Evolutionary conservation across 83 land plant species (phyloP), one percentile per base, ranked within the genome.

Genomic region (Diphasiastrum complanatum): DNA sequence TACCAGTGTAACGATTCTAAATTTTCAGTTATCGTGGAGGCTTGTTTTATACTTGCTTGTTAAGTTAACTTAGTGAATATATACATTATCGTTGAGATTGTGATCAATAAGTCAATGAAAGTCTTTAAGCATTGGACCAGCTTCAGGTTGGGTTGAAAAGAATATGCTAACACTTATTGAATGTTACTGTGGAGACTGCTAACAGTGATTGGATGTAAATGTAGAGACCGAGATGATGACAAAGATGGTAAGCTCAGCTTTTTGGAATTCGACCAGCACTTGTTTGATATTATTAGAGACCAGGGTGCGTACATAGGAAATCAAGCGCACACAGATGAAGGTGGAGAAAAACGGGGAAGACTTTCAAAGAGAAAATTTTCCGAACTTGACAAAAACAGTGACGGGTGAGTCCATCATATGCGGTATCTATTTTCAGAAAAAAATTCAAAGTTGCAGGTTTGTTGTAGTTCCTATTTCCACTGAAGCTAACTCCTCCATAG

Each of bases 341-440:
- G 61, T 48, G 51, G 34, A 40, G 54, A 27, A 50, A 32, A 10
- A 35, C 65, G 33, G 60, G 18, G 10, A 63, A 65, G 2, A 4
- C 37, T 31, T 10, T 47, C 78, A 40, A 64, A 77, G 56, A 67
- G 45, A 20, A 70, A 34, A 59, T 84, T 84, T 67, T 37, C 37
- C 19, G 64, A 68, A 33, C 85, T 84, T n/a, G 88, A 84, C 59
- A 12, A 35, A 6, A 65, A 84, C 66, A 68, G 75, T 10, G 78
- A 84, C 52, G 69, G 69, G 87, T 83, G 64, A 33, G 57, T 45
- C 19, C 29, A 18, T 51, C 20, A 12, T 34, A 16, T n/a, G n/a
- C n/a, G n/a, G 19, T 66, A n/a, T 64, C 8, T 26, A 47, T 12
- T 49, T 49, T 49, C 27, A n/a, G 29, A 49, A 49, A 40, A 49